Evolutionary conservation across 1,284 basidiomycete genomes (phyloP).

Genomic region (Sphagnurus paluster): DNA sequence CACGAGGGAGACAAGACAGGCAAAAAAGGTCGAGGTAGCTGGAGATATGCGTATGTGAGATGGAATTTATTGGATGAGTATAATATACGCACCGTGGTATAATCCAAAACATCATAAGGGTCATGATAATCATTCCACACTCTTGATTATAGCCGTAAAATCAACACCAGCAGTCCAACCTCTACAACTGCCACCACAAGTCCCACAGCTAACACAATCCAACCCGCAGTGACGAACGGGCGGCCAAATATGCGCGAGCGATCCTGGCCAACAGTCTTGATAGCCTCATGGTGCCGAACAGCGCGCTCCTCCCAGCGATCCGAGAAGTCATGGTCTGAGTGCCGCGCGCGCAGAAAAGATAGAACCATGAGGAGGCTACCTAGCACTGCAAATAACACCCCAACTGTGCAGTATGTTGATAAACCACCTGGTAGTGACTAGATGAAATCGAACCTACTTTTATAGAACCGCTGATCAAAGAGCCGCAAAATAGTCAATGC

Average conservation of each 20-base stretch:
- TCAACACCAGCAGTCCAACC: constrained; percentile 61
- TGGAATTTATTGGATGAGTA: no score
- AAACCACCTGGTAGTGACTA: not conserved
- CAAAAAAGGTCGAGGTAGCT: no score
- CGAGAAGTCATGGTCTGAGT: constrained; percentile 73
- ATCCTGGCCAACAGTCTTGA: constrained; percentile 59
- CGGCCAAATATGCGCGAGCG: constrained; percentile 64
- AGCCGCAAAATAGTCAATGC: constrained; percentile 74
- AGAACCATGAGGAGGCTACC: constrained; percentile 60
- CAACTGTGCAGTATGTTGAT: constrained; percentile 47
- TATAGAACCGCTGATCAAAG: constrained; percentile 71
- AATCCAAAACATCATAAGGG: no score
- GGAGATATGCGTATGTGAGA: no score
- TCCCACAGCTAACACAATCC: constrained; percentile 65
- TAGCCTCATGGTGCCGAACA: constrained; percentile 24
- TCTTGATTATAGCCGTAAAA: constrained; percentile 37
- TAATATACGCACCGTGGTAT: no score
- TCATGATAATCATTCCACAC: constrained; percentile 1
- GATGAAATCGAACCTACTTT: constrained; percentile 48
- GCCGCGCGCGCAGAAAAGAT: constrained; percentile 60
- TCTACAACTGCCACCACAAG: constrained; percentile 65
- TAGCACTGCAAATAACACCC: constrained; percentile 69
- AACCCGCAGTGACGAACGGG: constrained; percentile 80
- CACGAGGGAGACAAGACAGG: no score
- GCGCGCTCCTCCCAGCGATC: constrained; percentile 42